Evolutionary conservation across 2,329 filamentous ascomycete genomes (phyloP).

Genomic region (Colletotrichum sp.): DNA sequence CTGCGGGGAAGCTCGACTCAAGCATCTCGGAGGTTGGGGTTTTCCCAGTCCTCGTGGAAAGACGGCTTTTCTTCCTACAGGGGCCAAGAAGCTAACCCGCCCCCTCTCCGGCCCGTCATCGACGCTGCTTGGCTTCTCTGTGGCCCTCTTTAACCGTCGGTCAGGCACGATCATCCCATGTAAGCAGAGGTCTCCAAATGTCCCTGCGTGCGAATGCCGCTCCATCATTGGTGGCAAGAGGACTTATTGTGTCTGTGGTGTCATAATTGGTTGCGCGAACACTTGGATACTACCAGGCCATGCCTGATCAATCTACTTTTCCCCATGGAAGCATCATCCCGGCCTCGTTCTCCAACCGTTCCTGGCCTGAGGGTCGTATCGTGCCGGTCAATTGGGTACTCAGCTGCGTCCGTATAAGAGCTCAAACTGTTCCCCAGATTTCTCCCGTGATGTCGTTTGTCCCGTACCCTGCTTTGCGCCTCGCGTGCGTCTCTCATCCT

Average conservation of each 20-base stretch:
- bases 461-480: not conserved
- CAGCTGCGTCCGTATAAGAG: not conserved
- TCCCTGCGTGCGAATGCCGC: not conserved
- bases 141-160: slow-evolving; percentile 12
- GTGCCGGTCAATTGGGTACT: not conserved
- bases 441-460: not conserved
- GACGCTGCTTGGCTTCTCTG: not conserved
- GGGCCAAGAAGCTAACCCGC: not conserved
- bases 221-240: not conserved
- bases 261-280: not conserved
- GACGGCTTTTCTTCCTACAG: slow-evolving; percentile 5
- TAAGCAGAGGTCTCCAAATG: not conserved
- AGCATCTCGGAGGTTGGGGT: not conserved
- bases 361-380: not conserved
- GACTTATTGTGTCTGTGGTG: not conserved
- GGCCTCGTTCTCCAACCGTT: slow-evolving; percentile 9
- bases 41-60: not conserved
- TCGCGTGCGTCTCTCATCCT: not conserved
- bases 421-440: not conserved
- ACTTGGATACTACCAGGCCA: not conserved
- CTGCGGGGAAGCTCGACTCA: slow-evolving; percentile 8
- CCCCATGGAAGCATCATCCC: slow-evolving; percentile 5
- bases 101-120: not conserved
- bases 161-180: not conserved
- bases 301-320: not conserved